phyloP scores from a whole-genome alignment of 495 filamentous ascomycete genomes.

The Lentithecium fluviatile region DNA sequence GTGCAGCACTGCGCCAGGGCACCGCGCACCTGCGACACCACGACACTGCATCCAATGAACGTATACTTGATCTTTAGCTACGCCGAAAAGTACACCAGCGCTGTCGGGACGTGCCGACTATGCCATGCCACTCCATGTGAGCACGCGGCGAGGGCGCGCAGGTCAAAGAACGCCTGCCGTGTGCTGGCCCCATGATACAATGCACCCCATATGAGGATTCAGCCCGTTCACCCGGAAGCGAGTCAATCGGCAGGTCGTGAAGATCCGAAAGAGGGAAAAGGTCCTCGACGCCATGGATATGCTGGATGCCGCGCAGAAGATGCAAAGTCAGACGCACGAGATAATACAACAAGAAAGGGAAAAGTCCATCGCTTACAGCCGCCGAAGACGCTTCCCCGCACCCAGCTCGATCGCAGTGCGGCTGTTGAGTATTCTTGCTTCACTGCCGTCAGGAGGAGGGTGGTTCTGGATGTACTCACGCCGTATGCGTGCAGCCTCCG shows the following conservation, averaged over 20 bases:
- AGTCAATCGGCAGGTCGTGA: neutral
- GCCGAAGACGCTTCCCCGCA: conserved; percentile 21
- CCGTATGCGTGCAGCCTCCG: conserved; percentile 57
- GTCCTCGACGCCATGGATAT: conserved; percentile 8
- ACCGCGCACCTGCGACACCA: too few species aligned
- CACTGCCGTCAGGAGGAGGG: conserved; percentile 42
- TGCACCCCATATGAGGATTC: neutral
- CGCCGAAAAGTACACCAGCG: too few species aligned
- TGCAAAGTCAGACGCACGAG: neutral
- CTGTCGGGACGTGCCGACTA: too few species aligned
- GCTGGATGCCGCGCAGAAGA: conserved; percentile 13
- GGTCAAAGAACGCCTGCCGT: too few species aligned
- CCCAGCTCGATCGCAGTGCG: conserved; percentile 33
- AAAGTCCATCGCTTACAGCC: conserved; percentile 4
- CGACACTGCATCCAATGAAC: too few species aligned
- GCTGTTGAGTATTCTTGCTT: conserved; percentile 22
- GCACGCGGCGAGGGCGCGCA: too few species aligned
- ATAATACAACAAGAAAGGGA: neutral
- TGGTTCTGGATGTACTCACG: conserved; percentile 62
- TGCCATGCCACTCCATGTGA: too few species aligned
- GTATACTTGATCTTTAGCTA: too few species aligned
- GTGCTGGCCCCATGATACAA: neutral
- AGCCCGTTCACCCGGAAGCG: conserved; percentile 1
- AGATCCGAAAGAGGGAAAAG: neutral
- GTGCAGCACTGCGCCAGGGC: too few species aligned